Conservation (phyloP, 2,329 filamentous ascomycete species). For the Tolypocladium paradoxum region DNA sequence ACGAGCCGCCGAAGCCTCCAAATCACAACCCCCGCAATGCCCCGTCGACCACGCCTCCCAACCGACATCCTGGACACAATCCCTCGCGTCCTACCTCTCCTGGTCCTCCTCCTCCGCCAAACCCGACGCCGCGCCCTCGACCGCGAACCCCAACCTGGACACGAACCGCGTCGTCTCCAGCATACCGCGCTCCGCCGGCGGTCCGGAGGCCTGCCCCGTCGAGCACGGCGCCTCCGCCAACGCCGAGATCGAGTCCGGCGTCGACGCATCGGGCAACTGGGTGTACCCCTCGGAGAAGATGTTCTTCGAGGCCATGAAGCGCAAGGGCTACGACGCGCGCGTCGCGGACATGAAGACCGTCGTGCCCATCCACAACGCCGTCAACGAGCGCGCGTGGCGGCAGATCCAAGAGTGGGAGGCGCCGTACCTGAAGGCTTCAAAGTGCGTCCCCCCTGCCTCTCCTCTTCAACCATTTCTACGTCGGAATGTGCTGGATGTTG, state of each 20-base stretch:
- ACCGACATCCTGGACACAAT: constrained; percentile 32
- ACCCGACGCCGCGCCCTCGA: constrained; percentile 10
- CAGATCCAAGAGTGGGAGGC: constrained; percentile 87
- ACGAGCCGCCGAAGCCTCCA: neutral
- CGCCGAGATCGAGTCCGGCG: constrained; percentile 65
- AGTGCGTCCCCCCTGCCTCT: constrained; percentile 29
- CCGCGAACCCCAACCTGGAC: constrained; percentile 34
- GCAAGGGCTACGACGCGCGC: constrained; percentile 68
- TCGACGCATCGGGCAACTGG: constrained; percentile 75
- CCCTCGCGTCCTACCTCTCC: constrained; percentile 29
- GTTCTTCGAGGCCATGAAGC: constrained; percentile 95
- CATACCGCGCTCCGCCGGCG: constrained; percentile 53
- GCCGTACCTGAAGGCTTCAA: constrained; percentile 47
- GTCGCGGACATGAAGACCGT: constrained; percentile 78
- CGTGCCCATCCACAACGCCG: constrained; percentile 95
- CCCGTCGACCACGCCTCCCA: constrained; percentile 21
- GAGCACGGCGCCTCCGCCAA: constrained; percentile 47
- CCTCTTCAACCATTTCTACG: neutral
- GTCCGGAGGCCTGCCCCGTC: constrained; percentile 25
- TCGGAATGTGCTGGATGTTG: neutral
- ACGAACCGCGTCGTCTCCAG: constrained; percentile 64
- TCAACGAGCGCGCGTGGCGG: constrained; percentile 92
- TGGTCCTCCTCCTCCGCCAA: constrained; percentile 22
- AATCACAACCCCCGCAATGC: constrained; percentile 11
- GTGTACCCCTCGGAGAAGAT: constrained; percentile 94